Conservation (phyloP, 1,284 basidiomycete genomes). For the Earliella scabrosa region DNA sequence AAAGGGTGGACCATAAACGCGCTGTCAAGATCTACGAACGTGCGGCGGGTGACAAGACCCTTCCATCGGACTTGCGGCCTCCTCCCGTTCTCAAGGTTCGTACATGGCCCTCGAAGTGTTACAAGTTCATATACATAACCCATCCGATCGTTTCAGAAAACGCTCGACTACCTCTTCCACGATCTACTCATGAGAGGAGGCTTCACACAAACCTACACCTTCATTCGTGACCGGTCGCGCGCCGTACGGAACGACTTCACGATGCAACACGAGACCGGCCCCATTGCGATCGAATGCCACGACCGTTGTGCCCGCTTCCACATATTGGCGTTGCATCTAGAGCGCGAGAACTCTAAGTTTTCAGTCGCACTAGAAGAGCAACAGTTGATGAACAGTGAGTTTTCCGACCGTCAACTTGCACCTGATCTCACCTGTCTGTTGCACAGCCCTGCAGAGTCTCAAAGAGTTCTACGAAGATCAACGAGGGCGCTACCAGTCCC, state of each 20-base stretch:
- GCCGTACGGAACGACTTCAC: conserved; percentile 94
- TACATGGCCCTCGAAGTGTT: no score
- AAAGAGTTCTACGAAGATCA: conserved; percentile 95
- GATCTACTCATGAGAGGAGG: conserved; percentile 73
- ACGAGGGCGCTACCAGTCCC: conserved; percentile 64
- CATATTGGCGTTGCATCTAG: conserved; percentile 84
- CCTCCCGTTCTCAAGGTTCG: conserved; percentile 80
- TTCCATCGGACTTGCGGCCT: conserved; percentile 93
- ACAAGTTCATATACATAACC: background rate
- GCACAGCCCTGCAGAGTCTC: conserved; percentile 84
- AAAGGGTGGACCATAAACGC: conserved; percentile 81
- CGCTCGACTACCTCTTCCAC: conserved; percentile 92
- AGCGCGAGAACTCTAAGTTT: conserved; percentile 64
- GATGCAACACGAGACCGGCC: conserved; percentile 85
- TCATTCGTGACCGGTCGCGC: conserved; percentile 92
- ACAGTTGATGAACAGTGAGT: conserved; percentile 87
- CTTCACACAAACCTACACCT: conserved; percentile 77
- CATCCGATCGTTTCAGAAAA: conserved; percentile 52
- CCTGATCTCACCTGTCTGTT: background rate
- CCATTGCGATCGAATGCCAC: conserved; percentile 86
- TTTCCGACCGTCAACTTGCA: background rate
- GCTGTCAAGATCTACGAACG: conserved; percentile 97
- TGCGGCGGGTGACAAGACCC: conserved; percentile 89
- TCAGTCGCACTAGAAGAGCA: conserved; percentile 83
- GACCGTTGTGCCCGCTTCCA: conserved; percentile 95